These are phyloP conservation scores for Xylariomycetidae sp. DNA, from an alignment of 2,329 filamentous ascomycete species.

Conservation along the genomic window DNA sequence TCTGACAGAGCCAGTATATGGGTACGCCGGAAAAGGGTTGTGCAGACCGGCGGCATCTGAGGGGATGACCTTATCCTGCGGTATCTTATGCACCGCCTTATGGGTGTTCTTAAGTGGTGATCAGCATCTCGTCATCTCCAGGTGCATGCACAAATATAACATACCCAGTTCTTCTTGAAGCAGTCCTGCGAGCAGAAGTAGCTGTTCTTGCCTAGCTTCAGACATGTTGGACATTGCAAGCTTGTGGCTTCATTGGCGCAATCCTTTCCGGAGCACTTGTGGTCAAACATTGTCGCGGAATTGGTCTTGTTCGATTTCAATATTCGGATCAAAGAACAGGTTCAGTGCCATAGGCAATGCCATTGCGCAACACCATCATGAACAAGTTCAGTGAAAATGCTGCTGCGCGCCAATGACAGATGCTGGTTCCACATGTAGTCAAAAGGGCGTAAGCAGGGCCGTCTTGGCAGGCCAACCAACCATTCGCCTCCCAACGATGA, in stretches of 20 bases:
- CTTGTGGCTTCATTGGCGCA: conserved; percentile 64
- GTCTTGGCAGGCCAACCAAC: too few species aligned
- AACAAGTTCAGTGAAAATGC: too few species aligned
- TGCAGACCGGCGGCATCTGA: conserved; percentile 65
- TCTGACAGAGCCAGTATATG: conserved; percentile 60
- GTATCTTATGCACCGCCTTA: conserved; percentile 60
- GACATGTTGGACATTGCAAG: conserved; percentile 69
- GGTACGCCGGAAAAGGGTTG: conserved; percentile 68
- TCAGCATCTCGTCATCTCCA: conserved; percentile 1
- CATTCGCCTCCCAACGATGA: too few species aligned
- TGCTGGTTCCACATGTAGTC: too few species aligned
- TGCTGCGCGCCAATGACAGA: too few species aligned
- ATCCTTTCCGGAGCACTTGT: conserved; percentile 61
- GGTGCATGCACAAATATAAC: background rate
- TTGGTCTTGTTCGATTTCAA: too few species aligned
- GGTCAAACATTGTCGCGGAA: too few species aligned
- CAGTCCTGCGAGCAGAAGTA: conserved; percentile 78
- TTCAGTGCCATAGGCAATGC: too few species aligned
- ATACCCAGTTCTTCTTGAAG: conserved; percentile 69
- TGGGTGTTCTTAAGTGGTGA: conserved; percentile 42
- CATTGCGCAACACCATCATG: too few species aligned
- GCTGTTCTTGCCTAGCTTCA: conserved; percentile 62
- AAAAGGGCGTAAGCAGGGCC: too few species aligned
- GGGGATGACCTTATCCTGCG: conserved; percentile 47
- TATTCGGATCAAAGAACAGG: too few species aligned